phyloP scores from a whole-genome alignment of 164 flowering plant genomes.

The Hamamelis virginiana region DNA sequence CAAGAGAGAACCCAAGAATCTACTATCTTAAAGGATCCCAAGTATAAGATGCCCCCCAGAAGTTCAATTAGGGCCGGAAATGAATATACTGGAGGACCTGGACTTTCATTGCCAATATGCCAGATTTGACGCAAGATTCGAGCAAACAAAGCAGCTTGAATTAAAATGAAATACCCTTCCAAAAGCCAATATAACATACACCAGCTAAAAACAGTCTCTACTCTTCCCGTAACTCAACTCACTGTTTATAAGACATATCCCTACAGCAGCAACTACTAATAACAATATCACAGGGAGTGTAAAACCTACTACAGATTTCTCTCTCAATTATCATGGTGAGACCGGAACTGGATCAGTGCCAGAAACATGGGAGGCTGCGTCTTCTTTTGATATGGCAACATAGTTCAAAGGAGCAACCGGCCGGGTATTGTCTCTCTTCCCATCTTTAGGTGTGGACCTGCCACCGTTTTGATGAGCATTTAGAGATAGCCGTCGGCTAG shows the following conservation, averaged over 20 bases:
- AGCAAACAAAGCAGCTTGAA: neutral
- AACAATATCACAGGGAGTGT: conserved; percentile 12
- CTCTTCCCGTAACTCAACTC: conserved; percentile 13
- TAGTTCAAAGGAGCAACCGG: conserved; percentile 75
- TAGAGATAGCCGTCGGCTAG: conserved; percentile 76
- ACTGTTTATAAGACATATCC: neutral
- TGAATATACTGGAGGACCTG: no score
- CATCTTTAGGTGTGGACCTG: conserved; percentile 62
- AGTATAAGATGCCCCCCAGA: no score
- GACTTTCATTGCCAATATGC: no score
- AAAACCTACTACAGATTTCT: conserved; percentile 20
- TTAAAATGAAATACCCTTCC: neutral
- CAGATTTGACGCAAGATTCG: neutral
- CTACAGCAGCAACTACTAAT: conserved; percentile 21
- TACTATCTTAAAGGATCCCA: no score
- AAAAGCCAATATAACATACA: conserved; percentile 21
- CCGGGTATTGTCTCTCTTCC: conserved; percentile 56
- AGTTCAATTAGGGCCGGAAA: no score
- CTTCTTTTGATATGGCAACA: conserved; percentile 81
- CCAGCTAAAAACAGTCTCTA: conserved; percentile 11
- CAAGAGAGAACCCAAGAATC: no score
- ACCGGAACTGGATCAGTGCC: conserved; percentile 53
- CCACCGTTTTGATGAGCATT: conserved; percentile 59
- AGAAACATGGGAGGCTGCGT: conserved; percentile 67
- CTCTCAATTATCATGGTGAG: conserved; percentile 51